Evolutionary conservation across 2,329 filamentous ascomycete species (phyloP).

Genomic region (Fusarium dlaminii): DNA sequence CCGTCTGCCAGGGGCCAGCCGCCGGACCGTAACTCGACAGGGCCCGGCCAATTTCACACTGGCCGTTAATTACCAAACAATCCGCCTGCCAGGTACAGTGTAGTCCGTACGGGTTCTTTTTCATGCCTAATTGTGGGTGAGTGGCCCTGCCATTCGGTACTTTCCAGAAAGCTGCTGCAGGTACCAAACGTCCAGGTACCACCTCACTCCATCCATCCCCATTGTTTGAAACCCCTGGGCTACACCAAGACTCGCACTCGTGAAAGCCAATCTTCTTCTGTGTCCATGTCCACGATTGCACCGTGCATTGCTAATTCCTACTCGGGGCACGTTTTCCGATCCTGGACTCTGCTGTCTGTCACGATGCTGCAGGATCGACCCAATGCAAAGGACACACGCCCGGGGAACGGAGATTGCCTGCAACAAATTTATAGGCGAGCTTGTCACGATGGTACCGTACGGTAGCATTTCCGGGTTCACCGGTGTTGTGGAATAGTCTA

Average conservation of each 20-base stretch:
- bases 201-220: neutral
- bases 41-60: slow-evolving; percentile 24
- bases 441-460: slow-evolving; percentile 19
- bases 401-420: slow-evolving; percentile 37
- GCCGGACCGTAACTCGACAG: slow-evolving; percentile 21
- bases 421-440: slow-evolving; percentile 11
- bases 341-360: slow-evolving; percentile 16
- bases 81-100: slow-evolving; percentile 10
- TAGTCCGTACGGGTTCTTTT: neutral
- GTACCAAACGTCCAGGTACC: slow-evolving; percentile 32
- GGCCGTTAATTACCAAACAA: slow-evolving; percentile 21
- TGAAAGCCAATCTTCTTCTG: neutral
- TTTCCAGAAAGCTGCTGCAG: slow-evolving; percentile 26
- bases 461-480: slow-evolving; percentile 34
- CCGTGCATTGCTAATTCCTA: neutral
- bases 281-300: slow-evolving; percentile 6
- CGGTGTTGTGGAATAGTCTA: slow-evolving; percentile 27
- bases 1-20: slow-evolving; percentile 36
- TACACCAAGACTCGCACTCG: slow-evolving; percentile 23
- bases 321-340: slow-evolving; percentile 24
- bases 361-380: slow-evolving; percentile 34
- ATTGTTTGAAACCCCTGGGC: slow-evolving; percentile 27
- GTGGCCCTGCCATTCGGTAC: slow-evolving; percentile 35
- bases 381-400: slow-evolving; percentile 36
- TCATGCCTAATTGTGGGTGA: slow-evolving; percentile 32